Evolutionary conservation across 768 basidiomycete species (phyloP).

Genomic region (Auricularia sp.): DNA sequence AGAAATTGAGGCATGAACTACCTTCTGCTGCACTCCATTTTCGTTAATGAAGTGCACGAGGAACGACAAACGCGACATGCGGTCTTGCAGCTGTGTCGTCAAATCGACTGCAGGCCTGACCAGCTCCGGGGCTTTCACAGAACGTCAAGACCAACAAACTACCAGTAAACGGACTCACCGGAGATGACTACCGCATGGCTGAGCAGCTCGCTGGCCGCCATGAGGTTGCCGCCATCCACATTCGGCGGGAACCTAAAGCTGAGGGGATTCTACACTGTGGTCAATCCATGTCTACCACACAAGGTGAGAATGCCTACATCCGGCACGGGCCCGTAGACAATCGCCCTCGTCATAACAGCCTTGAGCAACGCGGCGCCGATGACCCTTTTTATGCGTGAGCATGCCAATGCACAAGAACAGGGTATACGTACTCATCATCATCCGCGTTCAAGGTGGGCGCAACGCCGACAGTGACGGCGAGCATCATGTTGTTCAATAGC

Average conservation of each 20-base stretch:
- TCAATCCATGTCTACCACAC: background rate
- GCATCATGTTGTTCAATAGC: background rate
- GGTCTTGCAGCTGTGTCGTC: slow-evolving; percentile 61
- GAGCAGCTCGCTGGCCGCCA: slow-evolving; percentile 69
- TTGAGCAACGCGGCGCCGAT: slow-evolving; percentile 54
- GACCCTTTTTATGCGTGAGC: background rate
- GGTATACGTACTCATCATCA: slow-evolving; percentile 46
- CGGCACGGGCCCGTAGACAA: slow-evolving; percentile 61
- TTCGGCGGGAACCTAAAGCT: slow-evolving; percentile 75
- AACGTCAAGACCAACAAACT: background rate
- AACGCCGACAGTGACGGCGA: background rate
- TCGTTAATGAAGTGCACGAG: slow-evolving; percentile 86
- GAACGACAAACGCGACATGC: slow-evolving; percentile 69
- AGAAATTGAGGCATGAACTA: slow-evolving; percentile 17
- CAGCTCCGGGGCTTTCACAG: slow-evolving; percentile 46
- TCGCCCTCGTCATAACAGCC: slow-evolving; percentile 75
- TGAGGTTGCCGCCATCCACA: slow-evolving; percentile 67
- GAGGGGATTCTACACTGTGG: slow-evolving; percentile 50
- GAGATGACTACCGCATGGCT: slow-evolving; percentile 64
- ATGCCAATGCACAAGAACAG: background rate
- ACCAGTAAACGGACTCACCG: slow-evolving; percentile 32
- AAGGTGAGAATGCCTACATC: slow-evolving; percentile 31
- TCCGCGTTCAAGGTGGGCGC: slow-evolving; percentile 27
- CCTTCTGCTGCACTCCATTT: slow-evolving; percentile 71
- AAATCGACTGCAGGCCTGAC: slow-evolving; percentile 73